Evolutionary conservation across 1,139 yeast species (phyloP), one percentile per base, ranked within the genome.

Genomic region (Taiozyma onychis): DNA sequence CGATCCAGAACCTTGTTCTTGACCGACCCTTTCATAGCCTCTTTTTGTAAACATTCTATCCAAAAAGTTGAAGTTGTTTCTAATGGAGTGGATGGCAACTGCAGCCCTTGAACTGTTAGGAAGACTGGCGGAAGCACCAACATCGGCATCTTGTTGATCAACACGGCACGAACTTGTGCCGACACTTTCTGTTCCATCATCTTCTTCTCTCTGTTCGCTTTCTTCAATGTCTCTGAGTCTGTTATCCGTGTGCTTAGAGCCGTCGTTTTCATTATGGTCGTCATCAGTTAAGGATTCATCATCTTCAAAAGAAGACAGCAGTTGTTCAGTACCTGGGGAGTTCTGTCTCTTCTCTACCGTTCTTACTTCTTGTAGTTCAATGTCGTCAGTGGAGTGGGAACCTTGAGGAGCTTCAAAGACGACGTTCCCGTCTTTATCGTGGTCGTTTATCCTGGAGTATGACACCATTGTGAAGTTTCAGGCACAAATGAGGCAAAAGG

Each of bases 1-100:
- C 22, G 81, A 75, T 10, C 85, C 84, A 48, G 74, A 77, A 1
- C 83, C 83, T 4, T 48, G 37, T 3, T 43, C 42, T 13, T 39
- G 30, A 18, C 22, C 41, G 14, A 44, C 28, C 11, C 48, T 47
- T 26, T 34, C 47, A 11, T 47, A 39, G 9, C 41, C 43, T n/a
- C 50, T 39, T 51, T 57, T 48, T 57, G 57, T 59, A 51, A 68
- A 70, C 5, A 69, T 52, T 47, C 68, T 59, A 55, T 71, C 75
- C 22, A 71, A 51, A 10, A 70, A 61, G 54, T 71, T 71, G 54
- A 71, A 71, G 47, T 65, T 51, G 39, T 49, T 54, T 35, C 58
- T 51, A 13, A 61, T 39, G 18, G 53, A 48, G 42, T 46, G 48
- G n/a, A 57, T 53, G 18, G 54, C 18, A 14, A 45, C 7, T 16